Evolutionary conservation across 2,329 filamentous ascomycete genomes (phyloP).

Genomic region (Phialophora chinensis): DNA sequence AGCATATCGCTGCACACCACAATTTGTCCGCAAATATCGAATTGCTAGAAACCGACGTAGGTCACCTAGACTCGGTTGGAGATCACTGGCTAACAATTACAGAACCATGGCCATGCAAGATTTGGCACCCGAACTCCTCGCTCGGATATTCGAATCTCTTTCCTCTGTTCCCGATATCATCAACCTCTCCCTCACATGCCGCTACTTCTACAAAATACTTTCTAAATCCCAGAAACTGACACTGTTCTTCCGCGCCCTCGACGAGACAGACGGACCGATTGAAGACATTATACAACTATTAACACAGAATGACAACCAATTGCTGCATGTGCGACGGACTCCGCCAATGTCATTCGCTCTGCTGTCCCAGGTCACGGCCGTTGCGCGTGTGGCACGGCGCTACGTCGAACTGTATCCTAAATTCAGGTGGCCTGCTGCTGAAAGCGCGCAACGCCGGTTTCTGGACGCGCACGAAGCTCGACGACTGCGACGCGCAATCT

Average conservation of each 20-base stretch:
- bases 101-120: conserved; percentile 59
- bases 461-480: conserved; percentile 58
- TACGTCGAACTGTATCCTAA: conserved; percentile 68
- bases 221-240: conserved; percentile 59
- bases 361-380: conserved; percentile 60
- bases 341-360: conserved; percentile 62
- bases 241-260: conserved; percentile 60
- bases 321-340: conserved; percentile 59
- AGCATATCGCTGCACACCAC: conserved; percentile 26
- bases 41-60: neutral
- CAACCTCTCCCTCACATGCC: conserved; percentile 61
- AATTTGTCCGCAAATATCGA: neutral
- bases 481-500: conserved; percentile 62
- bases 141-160: conserved; percentile 62
- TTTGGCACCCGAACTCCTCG: conserved; percentile 64
- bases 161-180: conserved; percentile 60
- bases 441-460: conserved; percentile 61
- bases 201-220: conserved; percentile 60
- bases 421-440: conserved; percentile 66
- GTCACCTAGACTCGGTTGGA: neutral
- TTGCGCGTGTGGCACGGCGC: conserved; percentile 61
- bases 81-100: neutral
- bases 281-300: conserved; percentile 64
- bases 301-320: conserved; percentile 65
- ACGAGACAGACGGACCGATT: conserved; percentile 64